These are phyloP conservation scores for Solanum chacoense DNA, from an alignment of 305 asterid species.

Conservation along the genomic window DNA sequence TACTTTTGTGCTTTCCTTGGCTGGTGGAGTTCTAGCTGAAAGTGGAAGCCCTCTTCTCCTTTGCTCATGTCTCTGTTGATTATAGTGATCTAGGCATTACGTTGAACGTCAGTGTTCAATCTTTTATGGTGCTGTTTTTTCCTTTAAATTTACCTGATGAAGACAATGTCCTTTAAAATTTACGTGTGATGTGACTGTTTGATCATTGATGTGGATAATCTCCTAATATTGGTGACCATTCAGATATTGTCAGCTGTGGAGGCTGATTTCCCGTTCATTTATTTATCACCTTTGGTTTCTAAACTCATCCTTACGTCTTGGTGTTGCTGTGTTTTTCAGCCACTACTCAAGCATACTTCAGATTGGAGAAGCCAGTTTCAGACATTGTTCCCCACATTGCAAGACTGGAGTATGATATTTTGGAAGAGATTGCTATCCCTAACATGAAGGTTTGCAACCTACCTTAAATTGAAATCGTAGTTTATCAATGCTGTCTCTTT, in stretches of 20 bases:
- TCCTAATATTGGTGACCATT: background rate
- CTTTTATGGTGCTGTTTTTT: background rate
- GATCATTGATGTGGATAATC: background rate
- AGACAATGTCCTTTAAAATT: background rate
- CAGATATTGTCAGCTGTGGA: background rate
- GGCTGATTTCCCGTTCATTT: background rate
- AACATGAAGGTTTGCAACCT: slow-evolving; percentile 48
- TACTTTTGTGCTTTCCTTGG: background rate
- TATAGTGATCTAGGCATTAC: background rate
- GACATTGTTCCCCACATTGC: slow-evolving; percentile 59
- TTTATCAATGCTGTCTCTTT: slow-evolving; percentile 1
- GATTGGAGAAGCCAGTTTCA: slow-evolving; percentile 60
- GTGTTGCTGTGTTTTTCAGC: slow-evolving; percentile 38
- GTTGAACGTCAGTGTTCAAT: background rate
- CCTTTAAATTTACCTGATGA: background rate
- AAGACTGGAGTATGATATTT: slow-evolving; percentile 65
- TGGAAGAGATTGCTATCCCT: slow-evolving; percentile 73
- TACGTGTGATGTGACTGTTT: background rate
- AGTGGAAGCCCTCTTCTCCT: background rate
- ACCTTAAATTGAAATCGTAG: slow-evolving; percentile 2
- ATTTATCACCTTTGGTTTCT: background rate
- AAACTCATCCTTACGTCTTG: background rate
- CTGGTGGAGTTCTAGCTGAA: background rate
- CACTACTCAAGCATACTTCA: slow-evolving; percentile 66
- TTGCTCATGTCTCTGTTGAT: background rate